Conservation (phyloP, 2,329 filamentous ascomycete species). For the Verticillium isaacii region DNA sequence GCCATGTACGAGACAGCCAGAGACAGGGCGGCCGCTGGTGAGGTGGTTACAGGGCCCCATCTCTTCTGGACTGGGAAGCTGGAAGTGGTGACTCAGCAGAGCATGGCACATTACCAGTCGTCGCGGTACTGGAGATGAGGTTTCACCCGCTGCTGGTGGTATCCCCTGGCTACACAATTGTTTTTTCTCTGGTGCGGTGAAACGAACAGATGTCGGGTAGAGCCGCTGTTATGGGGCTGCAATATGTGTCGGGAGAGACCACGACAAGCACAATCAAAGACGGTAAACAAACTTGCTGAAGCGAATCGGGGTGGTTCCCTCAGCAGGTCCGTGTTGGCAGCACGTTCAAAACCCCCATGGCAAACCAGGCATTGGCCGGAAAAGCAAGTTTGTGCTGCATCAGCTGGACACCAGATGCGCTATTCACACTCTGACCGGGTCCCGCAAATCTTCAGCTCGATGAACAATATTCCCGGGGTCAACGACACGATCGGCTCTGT, state of each 20-base stretch:
- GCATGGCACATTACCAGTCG: constrained; percentile 11
- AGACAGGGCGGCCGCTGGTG: constrained; percentile 7
- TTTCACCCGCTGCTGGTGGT: neutral
- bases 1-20: constrained; percentile 18
- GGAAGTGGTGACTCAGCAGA: constrained; percentile 22
- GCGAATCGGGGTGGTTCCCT: neutral
- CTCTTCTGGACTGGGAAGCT: constrained; percentile 33
- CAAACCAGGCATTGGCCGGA: neutral
- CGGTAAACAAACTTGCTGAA: neutral
- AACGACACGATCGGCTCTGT: neutral
- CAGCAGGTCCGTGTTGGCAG: neutral
- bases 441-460: neutral
- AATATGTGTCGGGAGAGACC: neutral
- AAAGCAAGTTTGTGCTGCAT: neutral
- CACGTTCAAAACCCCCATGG: neutral
- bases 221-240: neutral
- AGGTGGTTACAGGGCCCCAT: constrained; percentile 18
- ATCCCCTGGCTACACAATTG: neutral
- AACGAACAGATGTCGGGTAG: neutral
- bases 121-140: constrained; percentile 2
- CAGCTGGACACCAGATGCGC: neutral
- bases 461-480: neutral
- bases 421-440: neutral
- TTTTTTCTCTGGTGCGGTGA: neutral
- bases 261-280: neutral